Evolutionary conservation across 208 protist genomes (phyloP).

Genomic region (Perkinsela sp.): DNA sequence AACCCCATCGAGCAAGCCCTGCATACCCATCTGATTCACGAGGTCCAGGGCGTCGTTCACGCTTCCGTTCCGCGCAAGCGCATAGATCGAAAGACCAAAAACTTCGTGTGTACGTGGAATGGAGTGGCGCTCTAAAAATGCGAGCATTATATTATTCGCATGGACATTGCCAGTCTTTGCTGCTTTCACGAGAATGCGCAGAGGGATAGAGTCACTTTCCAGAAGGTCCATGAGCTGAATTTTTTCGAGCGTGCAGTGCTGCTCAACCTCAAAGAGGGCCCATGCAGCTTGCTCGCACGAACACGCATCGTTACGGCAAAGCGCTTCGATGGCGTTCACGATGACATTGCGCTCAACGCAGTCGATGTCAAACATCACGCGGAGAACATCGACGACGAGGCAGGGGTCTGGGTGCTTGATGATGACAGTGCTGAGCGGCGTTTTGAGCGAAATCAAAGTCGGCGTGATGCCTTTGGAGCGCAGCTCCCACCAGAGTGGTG

Average conservation of each 20-base stretch:
- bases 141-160: conserved; percentile 25
- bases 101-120: conserved; percentile 34
- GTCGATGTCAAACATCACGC: conserved; percentile 13
- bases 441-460: conserved; percentile 23
- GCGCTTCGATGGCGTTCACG: conserved; percentile 21
- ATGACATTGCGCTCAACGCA: conserved; percentile 32
- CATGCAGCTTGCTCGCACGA: conserved; percentile 10
- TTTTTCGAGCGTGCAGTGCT: conserved; percentile 40
- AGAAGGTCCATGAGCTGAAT: conserved; percentile 31
- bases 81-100: conserved; percentile 33
- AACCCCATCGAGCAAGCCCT: conserved; percentile 31
- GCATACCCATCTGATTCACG: conserved; percentile 32
- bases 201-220: conserved; percentile 24
- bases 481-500: conserved; percentile 31
- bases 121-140: conserved; percentile 46
- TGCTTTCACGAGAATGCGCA: conserved; percentile 25
- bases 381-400: conserved; percentile 30
- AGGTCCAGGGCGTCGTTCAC: conserved; percentile 38
- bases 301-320: conserved; percentile 11
- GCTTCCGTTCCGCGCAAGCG: conserved; percentile 20
- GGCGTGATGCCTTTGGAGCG: conserved; percentile 10
- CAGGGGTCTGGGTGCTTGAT: conserved; percentile 13
- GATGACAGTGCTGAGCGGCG: conserved; percentile 25
- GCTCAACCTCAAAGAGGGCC: conserved; percentile 42
- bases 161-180: conserved; percentile 31